Evolutionary conservation across 1,284 basidiomycete species (phyloP).

Genomic region (Peniophora sp.): DNA sequence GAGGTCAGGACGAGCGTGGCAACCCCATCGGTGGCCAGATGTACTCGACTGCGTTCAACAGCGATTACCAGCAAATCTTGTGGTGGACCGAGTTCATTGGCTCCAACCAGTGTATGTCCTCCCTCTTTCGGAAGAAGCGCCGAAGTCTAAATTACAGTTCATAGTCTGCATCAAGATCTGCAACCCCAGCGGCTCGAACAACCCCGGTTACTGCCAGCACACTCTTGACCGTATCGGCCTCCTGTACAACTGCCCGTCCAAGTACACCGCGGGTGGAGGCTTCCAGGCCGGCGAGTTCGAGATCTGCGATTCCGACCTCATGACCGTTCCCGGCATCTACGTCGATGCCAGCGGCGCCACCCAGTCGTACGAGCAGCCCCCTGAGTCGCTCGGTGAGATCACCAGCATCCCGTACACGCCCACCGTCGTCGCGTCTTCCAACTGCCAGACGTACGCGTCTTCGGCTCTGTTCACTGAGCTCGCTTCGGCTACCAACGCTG

Average conservation of each 20-base stretch:
- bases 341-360: conserved; percentile 31
- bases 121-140: not conserved
- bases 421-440: conserved; percentile 48
- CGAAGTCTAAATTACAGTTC: not conserved
- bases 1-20: conserved; percentile 41
- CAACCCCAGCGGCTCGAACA: conserved; percentile 34
- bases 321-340: conserved; percentile 52
- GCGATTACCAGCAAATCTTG: conserved; percentile 27
- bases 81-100: conserved; percentile 48
- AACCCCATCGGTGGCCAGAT: conserved; percentile 20
- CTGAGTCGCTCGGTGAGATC: conserved; percentile 50
- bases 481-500: conserved; percentile 19
- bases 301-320: conserved; percentile 50
- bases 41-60: conserved; percentile 40
- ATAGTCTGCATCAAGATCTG: conserved; percentile 44
- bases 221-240: conserved; percentile 43
- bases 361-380: conserved; percentile 49
- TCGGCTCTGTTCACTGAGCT: conserved; percentile 39
- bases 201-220: conserved; percentile 36
- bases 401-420: conserved; percentile 55
- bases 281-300: conserved; percentile 29
- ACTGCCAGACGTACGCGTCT: conserved; percentile 53
- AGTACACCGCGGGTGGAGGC: conserved; percentile 1
- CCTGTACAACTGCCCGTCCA: conserved; percentile 27
- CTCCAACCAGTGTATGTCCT: conserved; percentile 17